These are phyloP conservation scores for Mucor sp. DNA, from an alignment of 371 early-diverging fungal species.

Conservation along the genomic window DNA sequence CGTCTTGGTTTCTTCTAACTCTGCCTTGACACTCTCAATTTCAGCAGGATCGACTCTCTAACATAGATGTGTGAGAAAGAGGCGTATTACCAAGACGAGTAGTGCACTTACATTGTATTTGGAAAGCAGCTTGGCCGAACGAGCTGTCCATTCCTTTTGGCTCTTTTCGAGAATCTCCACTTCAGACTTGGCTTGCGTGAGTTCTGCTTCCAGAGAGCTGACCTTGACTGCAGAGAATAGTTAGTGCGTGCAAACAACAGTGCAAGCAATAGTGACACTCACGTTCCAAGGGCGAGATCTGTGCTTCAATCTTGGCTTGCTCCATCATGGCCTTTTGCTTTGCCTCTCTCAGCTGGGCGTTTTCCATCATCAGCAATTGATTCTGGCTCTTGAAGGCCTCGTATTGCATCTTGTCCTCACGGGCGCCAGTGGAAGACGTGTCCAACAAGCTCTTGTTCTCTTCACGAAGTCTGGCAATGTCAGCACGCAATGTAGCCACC, in stretches of 20 bases:
- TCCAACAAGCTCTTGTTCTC: not conserved
- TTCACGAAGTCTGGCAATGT: not conserved
- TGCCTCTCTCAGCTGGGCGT: not conserved
- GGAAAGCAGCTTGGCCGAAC: constrained; percentile 13
- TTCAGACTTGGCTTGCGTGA: not conserved
- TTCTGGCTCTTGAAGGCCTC: constrained; percentile 18
- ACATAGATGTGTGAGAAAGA: not conserved
- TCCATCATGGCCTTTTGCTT: constrained; percentile 3
- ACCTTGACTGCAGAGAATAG: not conserved
- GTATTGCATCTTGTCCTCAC: not conserved
- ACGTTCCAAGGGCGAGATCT: constrained; percentile 8
- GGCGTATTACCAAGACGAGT: no score
- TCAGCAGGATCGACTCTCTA: constrained; percentile 16
- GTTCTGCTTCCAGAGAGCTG: constrained; percentile 8
- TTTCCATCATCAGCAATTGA: not conserved
- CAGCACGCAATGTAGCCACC: not conserved
- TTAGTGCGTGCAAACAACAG: not conserved
- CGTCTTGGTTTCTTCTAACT: not conserved
- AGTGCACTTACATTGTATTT: constrained; percentile 10
- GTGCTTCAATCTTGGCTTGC: not conserved
- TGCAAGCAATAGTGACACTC: not conserved
- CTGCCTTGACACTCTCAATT: constrained; percentile 11
- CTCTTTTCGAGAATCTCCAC: not conserved
- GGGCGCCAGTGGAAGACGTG: not conserved
- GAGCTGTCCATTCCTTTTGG: constrained; percentile 17